phyloP scores from a whole-genome alignment of 1,284 basidiomycete species.

The Chondrostereum purpureum region DNA sequence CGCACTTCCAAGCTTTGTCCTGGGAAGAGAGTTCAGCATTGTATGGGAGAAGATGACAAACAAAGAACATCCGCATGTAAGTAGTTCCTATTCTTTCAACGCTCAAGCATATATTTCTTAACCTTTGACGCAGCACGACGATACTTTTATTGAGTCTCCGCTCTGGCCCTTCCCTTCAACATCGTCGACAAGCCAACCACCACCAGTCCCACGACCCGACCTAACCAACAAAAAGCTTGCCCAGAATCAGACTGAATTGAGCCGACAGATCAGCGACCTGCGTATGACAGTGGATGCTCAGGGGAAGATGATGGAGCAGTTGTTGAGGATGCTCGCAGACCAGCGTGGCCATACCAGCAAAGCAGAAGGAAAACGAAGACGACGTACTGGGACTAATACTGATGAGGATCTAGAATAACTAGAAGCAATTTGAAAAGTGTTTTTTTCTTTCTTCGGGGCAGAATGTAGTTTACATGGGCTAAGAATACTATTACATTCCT shows the following conservation, averaged over 20 bases:
- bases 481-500: no score
- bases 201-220: conserved; percentile 22
- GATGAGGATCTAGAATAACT: no score
- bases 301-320: conserved; percentile 39
- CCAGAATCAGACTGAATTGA: conserved; percentile 56
- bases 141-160: not conserved
- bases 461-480: no score
- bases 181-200: not conserved
- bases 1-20: conserved; percentile 82
- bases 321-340: conserved; percentile 35
- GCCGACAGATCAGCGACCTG: conserved; percentile 53
- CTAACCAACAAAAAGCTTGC: conserved; percentile 51
- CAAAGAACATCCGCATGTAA: conserved; percentile 29
- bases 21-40: conserved; percentile 82
- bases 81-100: conserved; percentile 12
- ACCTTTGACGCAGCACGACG: conserved; percentile 10
- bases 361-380: not conserved
- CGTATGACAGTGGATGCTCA: conserved; percentile 47
- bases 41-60: conserved; percentile 77
- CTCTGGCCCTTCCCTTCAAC: not conserved
- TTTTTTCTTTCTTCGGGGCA: no score
- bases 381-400: not conserved
- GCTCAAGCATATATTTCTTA: conserved; percentile 1
- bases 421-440: no score
- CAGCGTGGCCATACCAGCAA: not conserved